Base-by-base conservation (phyloP, 306 rosid species). In the Sophora flavescens region DNA sequence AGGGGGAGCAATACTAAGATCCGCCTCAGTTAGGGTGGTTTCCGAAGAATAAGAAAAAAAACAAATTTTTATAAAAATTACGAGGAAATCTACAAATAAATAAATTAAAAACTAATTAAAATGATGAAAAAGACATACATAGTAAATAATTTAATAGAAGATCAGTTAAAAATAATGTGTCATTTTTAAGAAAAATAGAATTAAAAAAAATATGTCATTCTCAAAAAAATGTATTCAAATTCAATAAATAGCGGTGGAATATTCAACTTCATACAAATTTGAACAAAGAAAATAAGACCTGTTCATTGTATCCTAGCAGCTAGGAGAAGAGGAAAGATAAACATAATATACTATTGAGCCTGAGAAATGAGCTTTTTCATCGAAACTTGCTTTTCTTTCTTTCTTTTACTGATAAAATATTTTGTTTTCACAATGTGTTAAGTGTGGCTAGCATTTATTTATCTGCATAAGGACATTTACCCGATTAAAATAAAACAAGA, bases 231-330 rank as follows among this genome's bases (percentile, higher is more conserved):
- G 48, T 44, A 44, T 4, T 1, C 41, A 44, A 10, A 9, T 10
- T 44, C 10, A 44, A 44, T 44, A 8, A 44, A 44, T 44, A 44
- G 48, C 10, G 14, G 3, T 44, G 0, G 48, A 44, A 12, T 42
- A 41, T 76, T 81, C 70, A 76, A 70, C 26, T 54, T 33, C 62
- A 73, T 51, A 48, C 76, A 52, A 30, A 58, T 33, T 52, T 65
- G 72, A 77, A 82, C 53, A 16, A 18, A 56, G 79, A 76, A 74
- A 70, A 72, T 58, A 64, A 58, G 72, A 65, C 72, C 16, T 76
- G 18, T 76, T 76, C 68, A 68, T 75, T 75, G 32, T 13, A 8
- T 61, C 18, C 30, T 50, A 62, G 78, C 28, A 52, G 39, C 17
- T 22, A 22, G 22, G 13, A 68, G 16, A 11, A 42, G 16, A 28